Base-by-base conservation (phyloP, 2,329 filamentous ascomycete genomes). In the Emericellopsis atlantica region DNA sequence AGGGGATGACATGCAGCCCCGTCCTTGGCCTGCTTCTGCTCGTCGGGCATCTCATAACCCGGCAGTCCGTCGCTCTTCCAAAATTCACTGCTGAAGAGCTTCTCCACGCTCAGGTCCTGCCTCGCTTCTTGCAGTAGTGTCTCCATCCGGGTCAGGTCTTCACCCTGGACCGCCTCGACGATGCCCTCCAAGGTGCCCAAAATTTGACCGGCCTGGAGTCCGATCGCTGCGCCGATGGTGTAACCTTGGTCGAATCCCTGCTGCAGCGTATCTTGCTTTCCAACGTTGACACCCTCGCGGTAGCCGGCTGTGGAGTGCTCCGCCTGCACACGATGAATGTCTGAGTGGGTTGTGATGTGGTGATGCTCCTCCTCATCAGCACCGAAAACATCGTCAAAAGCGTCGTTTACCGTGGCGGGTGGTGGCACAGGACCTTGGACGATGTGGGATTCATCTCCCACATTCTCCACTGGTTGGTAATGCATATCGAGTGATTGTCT, bases 181-280 rank as follows among this genome's bases (percentile, higher is more conserved):
- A 95, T 61, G 0, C 83, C 87, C 53, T 94, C 85, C 6, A 95
- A 54, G 4, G 85, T 64, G 0, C 92, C 92, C 4, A 94, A 58
- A 11, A 93, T 63, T 48, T 77, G 78, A 0, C 92, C 92, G 0
- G 79, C 81, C 23, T 72, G 70, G 47, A 84, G 58, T 0, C 90
- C 92, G 24, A 96, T 65, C 40, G 81, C 79, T 1, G 87, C 89
- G 11, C 92, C 92, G 1, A 96, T 69, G 12, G 78, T 70, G 57
- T 88, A 96, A 0, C 90, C 90, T 48, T 90, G 85, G 56, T 98
- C 92, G 54, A 98, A 96, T 0, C 90, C 90, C 12, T 70, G 70
- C 61, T 98, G 92, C 22, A 95, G 76, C 51, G 79, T 82, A 37
- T 70, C 64, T 22, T 75, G 74, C 58, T 96, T 96, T 26, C 83